These are phyloP conservation scores for Boletus pseudopeckii DNA, from an alignment of 768 basidiomycete species.

Conservation along the genomic window DNA sequence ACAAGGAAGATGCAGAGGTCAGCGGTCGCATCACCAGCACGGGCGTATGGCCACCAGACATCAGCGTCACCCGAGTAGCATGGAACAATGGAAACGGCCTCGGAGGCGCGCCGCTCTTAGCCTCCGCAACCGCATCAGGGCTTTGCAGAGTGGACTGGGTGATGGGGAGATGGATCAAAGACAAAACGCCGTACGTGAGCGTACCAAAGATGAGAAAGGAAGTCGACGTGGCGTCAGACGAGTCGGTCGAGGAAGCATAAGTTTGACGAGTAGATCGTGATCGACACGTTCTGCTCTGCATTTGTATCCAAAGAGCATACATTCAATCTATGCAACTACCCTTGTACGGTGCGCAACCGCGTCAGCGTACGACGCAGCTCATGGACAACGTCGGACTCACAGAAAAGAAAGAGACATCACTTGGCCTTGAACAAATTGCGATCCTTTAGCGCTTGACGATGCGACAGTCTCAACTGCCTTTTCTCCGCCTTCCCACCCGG, in stretches of 20 bases:
- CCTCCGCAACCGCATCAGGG: constrained; percentile 79
- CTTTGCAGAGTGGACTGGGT: constrained; percentile 83
- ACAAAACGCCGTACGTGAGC: constrained; percentile 62
- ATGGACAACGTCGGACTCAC: not conserved
- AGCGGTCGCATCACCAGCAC: constrained; percentile 37
- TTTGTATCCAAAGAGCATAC: too few relatives aligned
- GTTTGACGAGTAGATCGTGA: not conserved
- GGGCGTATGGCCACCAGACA: constrained; percentile 76
- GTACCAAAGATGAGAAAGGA: constrained; percentile 63
- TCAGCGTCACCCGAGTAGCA: constrained; percentile 69
- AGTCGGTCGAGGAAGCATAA: constrained; percentile 27
- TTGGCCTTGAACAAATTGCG: constrained; percentile 85
- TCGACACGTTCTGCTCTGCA: too few relatives aligned
- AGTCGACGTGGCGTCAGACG: constrained; percentile 39
- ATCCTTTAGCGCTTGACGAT: constrained; percentile 71
- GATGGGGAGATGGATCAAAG: constrained; percentile 68
- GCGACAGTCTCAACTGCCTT: constrained; percentile 53
- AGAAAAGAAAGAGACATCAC: constrained; percentile 26
- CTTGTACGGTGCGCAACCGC: too few relatives aligned
- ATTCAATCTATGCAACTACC: too few relatives aligned
- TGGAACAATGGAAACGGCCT: constrained; percentile 84
- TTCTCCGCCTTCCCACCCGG: constrained; percentile 67
- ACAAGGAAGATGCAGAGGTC: constrained; percentile 19
- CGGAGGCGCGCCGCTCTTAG: constrained; percentile 54
- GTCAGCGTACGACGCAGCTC: too few relatives aligned